Conservation (phyloP, 108 stramenopile species). For the Bacterosira constricta region DNA sequence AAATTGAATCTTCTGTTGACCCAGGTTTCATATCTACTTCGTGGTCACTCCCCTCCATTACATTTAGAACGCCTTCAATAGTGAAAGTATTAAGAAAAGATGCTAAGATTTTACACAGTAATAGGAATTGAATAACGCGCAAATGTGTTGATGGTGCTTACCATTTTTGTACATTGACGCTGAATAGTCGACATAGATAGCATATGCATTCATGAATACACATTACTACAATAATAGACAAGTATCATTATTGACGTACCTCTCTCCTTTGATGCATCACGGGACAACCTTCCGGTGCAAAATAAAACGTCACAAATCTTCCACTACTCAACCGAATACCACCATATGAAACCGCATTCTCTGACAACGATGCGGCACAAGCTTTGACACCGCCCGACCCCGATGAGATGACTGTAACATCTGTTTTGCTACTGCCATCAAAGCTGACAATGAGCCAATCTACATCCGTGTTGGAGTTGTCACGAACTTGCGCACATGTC, state of each 20-base stretch:
- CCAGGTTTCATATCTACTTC: constrained; percentile 80
- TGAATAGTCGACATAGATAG: background rate
- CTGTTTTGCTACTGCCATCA: constrained; percentile 71
- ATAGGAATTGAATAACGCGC: background rate
- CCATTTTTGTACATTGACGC: constrained; percentile 91
- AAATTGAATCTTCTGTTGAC: constrained; percentile 51
- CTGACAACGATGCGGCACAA: constrained; percentile 51
- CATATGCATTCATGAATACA: background rate
- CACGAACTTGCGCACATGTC: constrained; percentile 76
- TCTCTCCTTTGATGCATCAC: constrained; percentile 68
- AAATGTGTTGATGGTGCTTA: constrained; percentile 2
- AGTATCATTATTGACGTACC: background rate
- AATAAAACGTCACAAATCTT: constrained; percentile 76
- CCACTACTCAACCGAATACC: constrained; percentile 60
- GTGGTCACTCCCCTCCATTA: constrained; percentile 76
- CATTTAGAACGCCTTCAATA: constrained; percentile 76
- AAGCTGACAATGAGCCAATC: constrained; percentile 84
- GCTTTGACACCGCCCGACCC: constrained; percentile 74
- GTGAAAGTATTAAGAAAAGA: background rate
- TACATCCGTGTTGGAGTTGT: constrained; percentile 61
- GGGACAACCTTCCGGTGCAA: constrained; percentile 62
- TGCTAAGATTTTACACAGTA: background rate
- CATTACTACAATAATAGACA: background rate
- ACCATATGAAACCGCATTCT: constrained; percentile 66
- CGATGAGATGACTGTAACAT: constrained; percentile 66